Conservation (phyloP, 2,329 filamentous ascomycete genomes). For the Cordyceps fumosorosea region DNA sequence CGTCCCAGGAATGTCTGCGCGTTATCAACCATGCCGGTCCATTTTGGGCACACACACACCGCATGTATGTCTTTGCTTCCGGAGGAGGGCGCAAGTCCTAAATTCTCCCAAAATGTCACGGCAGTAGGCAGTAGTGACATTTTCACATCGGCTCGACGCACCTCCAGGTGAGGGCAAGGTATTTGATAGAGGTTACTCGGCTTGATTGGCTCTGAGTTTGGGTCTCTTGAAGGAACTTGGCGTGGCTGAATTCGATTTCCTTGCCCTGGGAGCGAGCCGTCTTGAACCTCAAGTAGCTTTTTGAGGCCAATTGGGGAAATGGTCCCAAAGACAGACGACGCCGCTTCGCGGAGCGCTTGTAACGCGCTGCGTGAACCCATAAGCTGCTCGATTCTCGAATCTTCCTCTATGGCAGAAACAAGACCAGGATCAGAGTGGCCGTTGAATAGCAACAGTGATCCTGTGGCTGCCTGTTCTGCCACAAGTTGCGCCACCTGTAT, state of each 20-base stretch:
- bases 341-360: slow-evolving; percentile 38
- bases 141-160: slow-evolving; percentile 61
- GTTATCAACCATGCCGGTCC: slow-evolving; percentile 54
- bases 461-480: slow-evolving; percentile 61
- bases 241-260: slow-evolving; percentile 46
- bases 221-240: slow-evolving; percentile 35
- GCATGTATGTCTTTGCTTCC: slow-evolving; percentile 65
- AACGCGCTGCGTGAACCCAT: slow-evolving; percentile 40
- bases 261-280: slow-evolving; percentile 47
- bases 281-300: slow-evolving; percentile 49
- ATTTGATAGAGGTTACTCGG: slow-evolving; percentile 55
- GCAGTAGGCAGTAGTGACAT: slow-evolving; percentile 71
- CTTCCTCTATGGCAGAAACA: slow-evolving; percentile 19
- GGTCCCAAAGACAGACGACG: slow-evolving; percentile 38
- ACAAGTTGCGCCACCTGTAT: slow-evolving; percentile 64
- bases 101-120: slow-evolving; percentile 72
- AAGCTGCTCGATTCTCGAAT: slow-evolving; percentile 35
- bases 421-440: slow-evolving; percentile 17
- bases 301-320: slow-evolving; percentile 34
- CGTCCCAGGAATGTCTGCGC: slow-evolving; percentile 60
- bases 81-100: slow-evolving; percentile 65
- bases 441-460: slow-evolving; percentile 33
- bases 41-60: slow-evolving; percentile 64
- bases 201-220: slow-evolving; percentile 39
- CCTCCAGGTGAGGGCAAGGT: slow-evolving; percentile 61